Conservation (phyloP, 2,329 filamentous ascomycete genomes). For the Penicillium sp. region DNA sequence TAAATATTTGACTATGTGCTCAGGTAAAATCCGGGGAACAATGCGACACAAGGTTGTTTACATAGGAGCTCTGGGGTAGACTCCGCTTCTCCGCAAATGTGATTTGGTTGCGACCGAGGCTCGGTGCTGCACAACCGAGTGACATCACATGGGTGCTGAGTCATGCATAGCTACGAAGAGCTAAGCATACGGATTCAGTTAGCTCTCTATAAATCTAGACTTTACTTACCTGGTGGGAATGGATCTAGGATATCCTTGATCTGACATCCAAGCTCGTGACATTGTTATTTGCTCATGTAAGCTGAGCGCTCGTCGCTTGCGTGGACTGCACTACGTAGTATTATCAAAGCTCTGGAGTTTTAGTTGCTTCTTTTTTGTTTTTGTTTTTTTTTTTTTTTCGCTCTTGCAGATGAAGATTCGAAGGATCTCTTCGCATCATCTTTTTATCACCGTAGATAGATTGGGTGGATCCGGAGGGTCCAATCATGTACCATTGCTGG, state of each 20-base stretch:
- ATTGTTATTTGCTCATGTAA: no score
- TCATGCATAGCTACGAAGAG: background rate
- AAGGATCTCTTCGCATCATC: no score
- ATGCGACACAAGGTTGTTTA: background rate
- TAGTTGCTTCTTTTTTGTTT: background rate
- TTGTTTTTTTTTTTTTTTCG: background rate
- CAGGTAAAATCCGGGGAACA: background rate
- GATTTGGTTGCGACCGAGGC: constrained; percentile 9
- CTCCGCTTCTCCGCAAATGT: background rate
- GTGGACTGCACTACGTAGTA: no score
- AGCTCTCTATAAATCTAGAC: no score
- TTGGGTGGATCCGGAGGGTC: background rate
- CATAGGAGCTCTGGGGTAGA: background rate
- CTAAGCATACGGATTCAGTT: background rate
- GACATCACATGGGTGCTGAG: constrained; percentile 12
- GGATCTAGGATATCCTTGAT: no score
- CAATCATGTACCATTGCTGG: background rate
- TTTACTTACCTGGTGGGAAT: no score
- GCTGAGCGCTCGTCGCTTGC: no score
- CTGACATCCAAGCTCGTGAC: no score
- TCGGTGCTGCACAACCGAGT: constrained; percentile 2
- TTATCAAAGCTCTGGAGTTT: background rate
- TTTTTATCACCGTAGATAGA: background rate
- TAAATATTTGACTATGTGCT: background rate
- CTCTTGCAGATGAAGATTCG: no score